Percentiles rank a stretch among this genome's conserved stretches.
Conservation (phyloP, 1,284 basidiomycete species). For the Volvariella volvacea region DNA sequence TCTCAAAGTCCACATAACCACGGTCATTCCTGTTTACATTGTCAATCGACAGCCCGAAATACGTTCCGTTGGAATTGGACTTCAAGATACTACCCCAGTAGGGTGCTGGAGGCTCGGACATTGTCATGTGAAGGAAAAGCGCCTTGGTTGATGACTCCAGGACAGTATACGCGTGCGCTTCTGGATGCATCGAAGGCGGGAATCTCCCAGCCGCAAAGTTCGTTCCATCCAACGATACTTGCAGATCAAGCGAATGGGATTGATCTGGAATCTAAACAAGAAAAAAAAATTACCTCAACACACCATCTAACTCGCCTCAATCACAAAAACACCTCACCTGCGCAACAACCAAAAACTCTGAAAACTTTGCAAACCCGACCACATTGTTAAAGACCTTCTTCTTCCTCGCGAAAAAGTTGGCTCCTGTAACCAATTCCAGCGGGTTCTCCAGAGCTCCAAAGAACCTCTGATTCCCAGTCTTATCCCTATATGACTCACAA, state of each 20-base stretch:
- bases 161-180: constrained; percentile 90
- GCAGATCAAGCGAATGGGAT: constrained; percentile 65
- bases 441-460: constrained; percentile 52
- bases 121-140: constrained; percentile 95
- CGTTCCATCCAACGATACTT: constrained; percentile 88
- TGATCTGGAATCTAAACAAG: constrained; percentile 48
- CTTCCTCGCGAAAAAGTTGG: constrained; percentile 68
- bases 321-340: constrained; percentile 48
- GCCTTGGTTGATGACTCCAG: constrained; percentile 91
- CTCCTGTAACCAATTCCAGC: constrained; percentile 76
- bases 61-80: constrained; percentile 97
- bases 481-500: constrained; percentile 85
- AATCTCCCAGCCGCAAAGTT: constrained; percentile 84
- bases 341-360: constrained; percentile 92
- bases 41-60: constrained; percentile 83
- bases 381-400: constrained; percentile 80
- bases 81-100: constrained; percentile 94
- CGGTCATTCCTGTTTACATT: constrained; percentile 84
- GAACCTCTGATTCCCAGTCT: constrained; percentile 73
- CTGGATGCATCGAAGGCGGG: constrained; percentile 84
- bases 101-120: constrained; percentile 65
- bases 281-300: constrained; percentile 6
- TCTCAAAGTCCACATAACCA: constrained; percentile 97
- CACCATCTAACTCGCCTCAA: not conserved
- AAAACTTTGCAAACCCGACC: constrained; percentile 95